Base-by-base conservation (phyloP, 2,329 filamentous ascomycete species). In the Penicillium sp. region DNA sequence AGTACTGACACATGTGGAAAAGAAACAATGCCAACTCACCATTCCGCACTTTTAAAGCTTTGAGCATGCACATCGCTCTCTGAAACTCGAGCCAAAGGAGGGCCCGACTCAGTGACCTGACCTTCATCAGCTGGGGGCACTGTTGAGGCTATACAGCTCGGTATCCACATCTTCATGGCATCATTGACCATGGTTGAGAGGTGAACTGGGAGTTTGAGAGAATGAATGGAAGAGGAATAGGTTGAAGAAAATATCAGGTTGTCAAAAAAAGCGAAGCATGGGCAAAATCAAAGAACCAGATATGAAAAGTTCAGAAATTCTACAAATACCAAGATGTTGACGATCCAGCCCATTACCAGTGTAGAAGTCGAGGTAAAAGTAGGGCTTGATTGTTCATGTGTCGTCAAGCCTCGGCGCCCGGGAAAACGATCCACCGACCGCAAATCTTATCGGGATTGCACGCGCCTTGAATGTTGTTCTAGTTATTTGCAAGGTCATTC, bases 31-130 rank as follows among this genome's bases (percentile, higher is more conserved):
- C 7, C 22, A 43, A 49, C 69, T 56, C 63, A 77, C 77, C 77
- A 81, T 64, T 79, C 72, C 15, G 75, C 77, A 33, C 69, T 68
- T 58, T 77, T 81, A 66, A 78, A 81, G 61, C 53, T 18, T 23
- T 25, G n/a, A 62, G 67, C 65, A 22, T 43, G 12, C 27, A 33
- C 18, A 4, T 23, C 18, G 18, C 42, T 23, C n/a, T 18, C 6
- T 7, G n/a, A 7, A 35, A n/a, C 22, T 15, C 3, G 22, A 22
- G 15, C 26, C 15, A 12, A 18, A 9, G 15, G 14, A 45, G 3
- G 0, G 3, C 29, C 25, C 2, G 25, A 29, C 14, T 9, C 26
- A n/a, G n/a, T 9, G 27, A 12, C 2, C 25, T 15, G 1, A n/a
- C 20, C 31, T n/a, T 12, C 7, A 4, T 12, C n/a, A 26, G 31